Base-by-base conservation (phyloP, 129 eudicot genomes). In the Tagetes erecta region DNA sequence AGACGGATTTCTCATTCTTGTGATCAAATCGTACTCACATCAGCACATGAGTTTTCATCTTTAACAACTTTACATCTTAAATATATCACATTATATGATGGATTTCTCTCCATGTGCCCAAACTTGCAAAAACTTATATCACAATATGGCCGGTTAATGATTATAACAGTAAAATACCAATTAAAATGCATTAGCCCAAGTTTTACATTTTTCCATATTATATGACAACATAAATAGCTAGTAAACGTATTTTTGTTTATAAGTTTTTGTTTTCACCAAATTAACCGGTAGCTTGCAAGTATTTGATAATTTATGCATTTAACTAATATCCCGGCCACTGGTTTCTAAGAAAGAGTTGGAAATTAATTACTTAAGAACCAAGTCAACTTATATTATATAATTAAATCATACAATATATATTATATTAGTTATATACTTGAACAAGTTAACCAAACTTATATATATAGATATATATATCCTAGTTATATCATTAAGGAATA, bases 231-330 rank as follows among this genome's bases (percentile, higher is more conserved):
- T 20, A 20, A 0, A 20, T 20, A 20, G n/a, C n/a, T n/a, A n/a
- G 27, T 37, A 38, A 36, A 33, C 71, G 20, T 64, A 40, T 20
- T 37, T 39, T 53, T 12, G 64, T 74, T 36, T 51, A 20, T 51
- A 20, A 20, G 45, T 40, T 58, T 42, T 68, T 20, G 27, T 20
- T 67, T 27, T 47, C 4, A 3, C 2, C 46, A 34, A 47, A 45
- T 47, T 60, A 67, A 76, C 68, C 58, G 76, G 62, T 78, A 58
- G 70, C 81, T 77, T 78, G 77, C 67, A 71, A 78, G 41, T 71
- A 39, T 78, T 60, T 57, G 66, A 31, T 78, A 78, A 27, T 69
- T 11, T 70, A 31, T 78, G 77, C 66, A 63, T 70, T 68, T 39
- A 55, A 76, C 36, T 7, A 38, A 64, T 38, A 52, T 3, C 31